Conservation (phyloP, 805 yeast genomes). For the Kodamaea kakaduensis region DNA sequence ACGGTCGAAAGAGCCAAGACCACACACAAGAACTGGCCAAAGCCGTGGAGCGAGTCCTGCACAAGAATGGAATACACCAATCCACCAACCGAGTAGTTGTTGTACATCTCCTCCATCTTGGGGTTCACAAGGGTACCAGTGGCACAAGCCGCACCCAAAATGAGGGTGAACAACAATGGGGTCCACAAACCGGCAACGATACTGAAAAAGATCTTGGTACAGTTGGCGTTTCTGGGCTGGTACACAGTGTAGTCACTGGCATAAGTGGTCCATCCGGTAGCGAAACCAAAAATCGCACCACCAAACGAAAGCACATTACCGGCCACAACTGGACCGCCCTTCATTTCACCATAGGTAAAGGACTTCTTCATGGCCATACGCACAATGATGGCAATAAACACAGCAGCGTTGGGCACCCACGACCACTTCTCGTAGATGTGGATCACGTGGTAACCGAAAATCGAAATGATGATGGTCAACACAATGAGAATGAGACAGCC, state of each 20-base stretch:
- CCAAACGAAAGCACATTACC: constrained; percentile 79
- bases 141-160: constrained; percentile 83
- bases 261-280: constrained; percentile 92
- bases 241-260: constrained; percentile 91
- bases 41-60: constrained; percentile 75
- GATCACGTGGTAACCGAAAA: constrained; percentile 81
- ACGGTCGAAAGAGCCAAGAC: constrained; percentile 80
- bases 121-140: constrained; percentile 52
- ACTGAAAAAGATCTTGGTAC: constrained; percentile 56
- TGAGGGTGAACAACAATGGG: constrained; percentile 70
- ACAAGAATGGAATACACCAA: constrained; percentile 75
- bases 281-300: constrained; percentile 79
- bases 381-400: constrained; percentile 74
- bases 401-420: constrained; percentile 79
- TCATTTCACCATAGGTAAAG: constrained; percentile 40
- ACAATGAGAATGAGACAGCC: constrained; percentile 73
- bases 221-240: constrained; percentile 64
- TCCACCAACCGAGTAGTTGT: constrained; percentile 67
- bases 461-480: constrained; percentile 66
- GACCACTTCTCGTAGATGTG: constrained; percentile 80
- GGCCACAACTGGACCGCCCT: constrained; percentile 62
- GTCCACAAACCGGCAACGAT: constrained; percentile 59
- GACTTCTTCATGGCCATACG: constrained; percentile 65
- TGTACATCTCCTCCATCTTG: constrained; percentile 48
- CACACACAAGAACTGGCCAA: constrained; percentile 88